Conservation (phyloP, 2,329 filamentous ascomycete genomes). For the Pyrenochaeta sp. region DNA sequence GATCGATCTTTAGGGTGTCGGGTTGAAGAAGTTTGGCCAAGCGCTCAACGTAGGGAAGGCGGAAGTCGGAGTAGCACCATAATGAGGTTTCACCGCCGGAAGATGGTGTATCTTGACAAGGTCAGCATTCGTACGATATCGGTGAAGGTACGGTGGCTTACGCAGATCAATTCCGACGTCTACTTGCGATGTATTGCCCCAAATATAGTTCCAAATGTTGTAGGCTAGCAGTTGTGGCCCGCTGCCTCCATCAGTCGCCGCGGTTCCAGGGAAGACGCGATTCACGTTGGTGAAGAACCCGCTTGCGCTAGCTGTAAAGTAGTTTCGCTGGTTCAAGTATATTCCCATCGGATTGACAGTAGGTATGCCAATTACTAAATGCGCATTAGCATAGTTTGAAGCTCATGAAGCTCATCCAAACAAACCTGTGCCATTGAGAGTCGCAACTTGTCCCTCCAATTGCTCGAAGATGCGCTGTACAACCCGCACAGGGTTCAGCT, state of each 20-base stretch:
- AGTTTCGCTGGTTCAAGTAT: constrained; percentile 51
- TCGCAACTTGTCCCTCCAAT: constrained; percentile 36
- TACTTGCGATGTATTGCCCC: constrained; percentile 50
- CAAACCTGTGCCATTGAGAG: constrained; percentile 48
- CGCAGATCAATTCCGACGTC: constrained; percentile 51
- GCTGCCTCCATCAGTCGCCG: constrained; percentile 35
- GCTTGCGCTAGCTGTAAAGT: constrained; percentile 42
- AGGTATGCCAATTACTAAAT: constrained; percentile 49
- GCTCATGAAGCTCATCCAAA: neutral
- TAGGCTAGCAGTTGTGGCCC: constrained; percentile 40
- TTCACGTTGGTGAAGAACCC: constrained; percentile 49
- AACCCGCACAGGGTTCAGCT: constrained; percentile 50
- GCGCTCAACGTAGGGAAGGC: constrained; percentile 48
- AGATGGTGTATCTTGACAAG: constrained; percentile 43
- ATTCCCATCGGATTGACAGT: constrained; percentile 52
- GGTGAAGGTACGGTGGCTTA: constrained; percentile 8
- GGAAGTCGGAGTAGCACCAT: constrained; percentile 52
- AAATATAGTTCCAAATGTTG: constrained; percentile 51
- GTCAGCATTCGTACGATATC: neutral
- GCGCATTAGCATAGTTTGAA: constrained; percentile 9
- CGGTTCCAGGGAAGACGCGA: constrained; percentile 43
- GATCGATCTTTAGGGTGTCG: constrained; percentile 52
- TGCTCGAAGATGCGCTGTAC: constrained; percentile 48
- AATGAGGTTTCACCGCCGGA: constrained; percentile 49
- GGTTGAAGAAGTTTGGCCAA: constrained; percentile 51